A percentile compares a stretch with the other conserved stretches of the same genome.
These are phyloP conservation scores for Macrocystidia cucumis DNA, from an alignment of 1,284 basidiomycete genomes.

Conservation along the genomic window DNA sequence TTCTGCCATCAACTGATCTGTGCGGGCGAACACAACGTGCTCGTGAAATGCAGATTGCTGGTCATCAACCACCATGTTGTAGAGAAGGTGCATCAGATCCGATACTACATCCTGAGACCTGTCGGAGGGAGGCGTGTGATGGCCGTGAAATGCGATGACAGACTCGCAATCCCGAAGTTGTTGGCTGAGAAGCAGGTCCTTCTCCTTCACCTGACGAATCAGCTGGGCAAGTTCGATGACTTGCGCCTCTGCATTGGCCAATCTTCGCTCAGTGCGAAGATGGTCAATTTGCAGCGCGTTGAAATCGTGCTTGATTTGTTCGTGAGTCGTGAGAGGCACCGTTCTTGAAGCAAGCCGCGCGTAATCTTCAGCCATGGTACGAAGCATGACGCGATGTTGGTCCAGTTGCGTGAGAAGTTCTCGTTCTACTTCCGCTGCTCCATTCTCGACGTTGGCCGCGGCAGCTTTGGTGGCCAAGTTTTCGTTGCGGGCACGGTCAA, in stretches of 20 bases:
- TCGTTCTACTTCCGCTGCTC: slow-evolving; percentile 28
- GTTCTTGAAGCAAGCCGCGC: slow-evolving; percentile 46
- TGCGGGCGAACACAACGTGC: no score
- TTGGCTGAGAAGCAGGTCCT: slow-evolving; percentile 35
- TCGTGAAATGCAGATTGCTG: no score
- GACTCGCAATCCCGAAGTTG: slow-evolving; percentile 36
- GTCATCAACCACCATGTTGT: no score
- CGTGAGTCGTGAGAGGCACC: slow-evolving; percentile 31
- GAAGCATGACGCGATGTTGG: slow-evolving; percentile 34
- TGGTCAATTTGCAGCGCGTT: slow-evolving; percentile 32
- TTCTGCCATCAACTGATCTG: no score
- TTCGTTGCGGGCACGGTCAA: slow-evolving; percentile 28
- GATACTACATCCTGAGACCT: not conserved
- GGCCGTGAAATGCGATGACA: no score
- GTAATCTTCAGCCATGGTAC: slow-evolving; percentile 48
- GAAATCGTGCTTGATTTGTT: slow-evolving; percentile 35
- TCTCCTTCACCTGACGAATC: slow-evolving; percentile 47
- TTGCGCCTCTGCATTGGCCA: slow-evolving; percentile 61
- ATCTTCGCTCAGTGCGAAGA: slow-evolving; percentile 53
- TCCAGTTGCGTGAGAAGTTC: slow-evolving; percentile 42
- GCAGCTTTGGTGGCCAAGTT: slow-evolving; percentile 21
- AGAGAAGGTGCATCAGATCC: no score
- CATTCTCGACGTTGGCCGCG: slow-evolving; percentile 15
- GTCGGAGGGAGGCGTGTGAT: no score
- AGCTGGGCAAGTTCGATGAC: slow-evolving; percentile 57